These are phyloP conservation scores for Claviceps monticola DNA, from an alignment of 2,329 filamentous ascomycete species.

Conservation along the genomic window DNA sequence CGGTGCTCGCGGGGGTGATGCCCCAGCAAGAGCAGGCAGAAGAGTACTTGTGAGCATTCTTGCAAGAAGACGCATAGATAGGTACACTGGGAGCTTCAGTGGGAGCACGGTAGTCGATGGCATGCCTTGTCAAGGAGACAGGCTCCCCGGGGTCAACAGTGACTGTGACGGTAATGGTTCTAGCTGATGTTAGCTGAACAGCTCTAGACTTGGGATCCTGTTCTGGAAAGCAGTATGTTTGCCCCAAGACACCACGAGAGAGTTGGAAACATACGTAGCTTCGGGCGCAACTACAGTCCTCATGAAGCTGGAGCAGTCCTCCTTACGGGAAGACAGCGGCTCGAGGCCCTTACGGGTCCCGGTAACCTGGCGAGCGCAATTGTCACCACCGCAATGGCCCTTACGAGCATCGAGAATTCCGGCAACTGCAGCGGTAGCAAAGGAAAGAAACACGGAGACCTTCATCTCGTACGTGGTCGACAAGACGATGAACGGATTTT, in stretches of 20 bases:
- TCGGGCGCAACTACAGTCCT: slow-evolving; percentile 25
- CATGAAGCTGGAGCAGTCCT: slow-evolving; percentile 28
- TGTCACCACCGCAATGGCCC: slow-evolving; percentile 25
- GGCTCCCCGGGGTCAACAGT: slow-evolving; percentile 21
- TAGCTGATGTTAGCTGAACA: slow-evolving; percentile 1
- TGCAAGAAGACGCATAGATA: slow-evolving; percentile 26
- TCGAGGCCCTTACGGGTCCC: slow-evolving; percentile 25
- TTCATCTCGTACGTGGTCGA: slow-evolving; percentile 20
- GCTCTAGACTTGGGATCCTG: background rate
- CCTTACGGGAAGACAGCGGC: slow-evolving; percentile 20
- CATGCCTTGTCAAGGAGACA: slow-evolving; percentile 15
- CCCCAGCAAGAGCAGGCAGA: slow-evolving; percentile 33
- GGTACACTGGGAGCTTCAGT: slow-evolving; percentile 18
- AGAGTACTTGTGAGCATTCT: slow-evolving; percentile 20
- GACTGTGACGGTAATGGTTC: slow-evolving; percentile 25
- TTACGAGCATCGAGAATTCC: slow-evolving; percentile 21
- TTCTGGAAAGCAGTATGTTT: background rate
- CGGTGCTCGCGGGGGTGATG: slow-evolving; percentile 24
- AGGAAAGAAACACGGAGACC: slow-evolving; percentile 23
- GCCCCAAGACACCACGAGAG: background rate
- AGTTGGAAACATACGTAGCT: slow-evolving; percentile 21
- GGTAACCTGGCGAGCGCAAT: slow-evolving; percentile 33
- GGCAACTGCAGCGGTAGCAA: slow-evolving; percentile 23
- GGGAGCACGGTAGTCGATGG: slow-evolving; percentile 16
- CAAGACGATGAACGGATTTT: background rate